A percentile compares a stretch with the other conserved stretches of the same genome.
These are phyloP conservation scores for Phycomyces blakesleeanus DNA, from an alignment of 192 early-diverging fungal genomes.

Conservation along the genomic window DNA sequence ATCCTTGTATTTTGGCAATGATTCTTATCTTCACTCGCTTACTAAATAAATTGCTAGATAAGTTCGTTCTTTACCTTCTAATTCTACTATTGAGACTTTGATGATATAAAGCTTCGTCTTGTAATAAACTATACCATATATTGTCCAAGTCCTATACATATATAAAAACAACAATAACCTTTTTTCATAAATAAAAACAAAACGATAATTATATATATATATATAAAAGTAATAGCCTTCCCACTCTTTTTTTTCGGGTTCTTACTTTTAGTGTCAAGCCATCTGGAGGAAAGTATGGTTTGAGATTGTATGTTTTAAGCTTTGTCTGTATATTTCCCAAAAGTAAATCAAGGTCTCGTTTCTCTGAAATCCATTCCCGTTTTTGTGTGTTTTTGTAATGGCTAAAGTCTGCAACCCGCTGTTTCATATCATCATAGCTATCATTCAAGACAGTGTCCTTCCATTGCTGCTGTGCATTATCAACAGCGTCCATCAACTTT, in stretches of 20 bases:
- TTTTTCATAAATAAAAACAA: too few relatives aligned
- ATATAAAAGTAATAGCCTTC: too few relatives aligned
- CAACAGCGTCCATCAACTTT: constrained; percentile 67
- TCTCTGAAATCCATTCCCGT: constrained; percentile 87
- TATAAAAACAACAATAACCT: too few relatives aligned
- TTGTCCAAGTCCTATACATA: constrained; percentile 75
- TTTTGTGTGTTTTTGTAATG: constrained; percentile 81
- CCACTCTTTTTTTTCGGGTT: neutral
- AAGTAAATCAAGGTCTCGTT: constrained; percentile 85
- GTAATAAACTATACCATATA: constrained; percentile 70
- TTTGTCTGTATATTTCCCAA: constrained; percentile 97
- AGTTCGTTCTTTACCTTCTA: constrained; percentile 54
- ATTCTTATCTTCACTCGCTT: neutral
- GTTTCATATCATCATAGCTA: constrained; percentile 74
- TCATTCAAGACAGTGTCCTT: constrained; percentile 54
- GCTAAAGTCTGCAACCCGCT: constrained; percentile 69
- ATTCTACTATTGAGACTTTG: constrained; percentile 81
- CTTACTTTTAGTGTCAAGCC: constrained; percentile 61
- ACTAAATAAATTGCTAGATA: neutral
- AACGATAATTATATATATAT: too few relatives aligned
- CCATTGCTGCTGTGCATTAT: constrained; percentile 66
- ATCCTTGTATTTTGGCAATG: too few relatives aligned
- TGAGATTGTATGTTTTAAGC: constrained; percentile 89
- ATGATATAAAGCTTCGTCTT: constrained; percentile 74
- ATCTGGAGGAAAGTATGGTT: constrained; percentile 75